Evolutionary conservation across 2,329 filamentous ascomycete genomes (phyloP).

Genomic region (Arthrobotrys megalospora): DNA sequence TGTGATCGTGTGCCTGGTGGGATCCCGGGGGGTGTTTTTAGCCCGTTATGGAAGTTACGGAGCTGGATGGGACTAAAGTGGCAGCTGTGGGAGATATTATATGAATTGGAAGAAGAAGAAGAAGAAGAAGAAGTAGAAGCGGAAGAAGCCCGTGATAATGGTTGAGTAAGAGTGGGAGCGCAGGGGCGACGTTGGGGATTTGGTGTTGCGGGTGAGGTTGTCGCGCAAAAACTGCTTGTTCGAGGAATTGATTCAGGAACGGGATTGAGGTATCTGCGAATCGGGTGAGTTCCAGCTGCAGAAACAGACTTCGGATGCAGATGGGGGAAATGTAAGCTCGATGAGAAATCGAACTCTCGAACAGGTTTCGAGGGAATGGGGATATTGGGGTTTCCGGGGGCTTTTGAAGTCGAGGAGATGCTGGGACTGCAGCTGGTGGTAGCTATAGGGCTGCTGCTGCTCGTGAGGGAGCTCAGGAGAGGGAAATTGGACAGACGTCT

Average conservation of each 20-base stretch:
- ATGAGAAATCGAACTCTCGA: not conserved
- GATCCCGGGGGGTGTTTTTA: not conserved
- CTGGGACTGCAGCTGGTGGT: too few species aligned
- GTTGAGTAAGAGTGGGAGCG: not conserved
- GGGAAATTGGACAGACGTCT: conserved; percentile 32
- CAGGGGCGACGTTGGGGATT: conserved; percentile 6
- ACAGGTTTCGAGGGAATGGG: not conserved
- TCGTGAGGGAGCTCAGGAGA: conserved; percentile 1
- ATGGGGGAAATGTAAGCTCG: not conserved
- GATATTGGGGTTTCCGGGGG: not conserved
- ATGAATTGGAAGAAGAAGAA: not conserved
- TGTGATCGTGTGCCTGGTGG: conserved; percentile 27
- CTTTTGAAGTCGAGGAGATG: too few species aligned
- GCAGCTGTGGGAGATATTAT: conserved; percentile 19
- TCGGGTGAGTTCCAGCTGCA: conserved; percentile 29
- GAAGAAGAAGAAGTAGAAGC: conserved; percentile 3
- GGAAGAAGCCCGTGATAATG: not conserved
- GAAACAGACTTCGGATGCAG: not conserved
- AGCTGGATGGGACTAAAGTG: conserved; percentile 3
- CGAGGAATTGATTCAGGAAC: not conserved
- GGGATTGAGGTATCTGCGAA: not conserved
- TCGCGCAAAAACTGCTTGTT: conserved; percentile 27
- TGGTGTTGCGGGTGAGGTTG: conserved; percentile 27
- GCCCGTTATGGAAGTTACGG: conserved; percentile 37
- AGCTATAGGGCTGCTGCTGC: too few species aligned